Conservation (phyloP, 257 asterid genomes). For the Solanum arcanum region DNA sequence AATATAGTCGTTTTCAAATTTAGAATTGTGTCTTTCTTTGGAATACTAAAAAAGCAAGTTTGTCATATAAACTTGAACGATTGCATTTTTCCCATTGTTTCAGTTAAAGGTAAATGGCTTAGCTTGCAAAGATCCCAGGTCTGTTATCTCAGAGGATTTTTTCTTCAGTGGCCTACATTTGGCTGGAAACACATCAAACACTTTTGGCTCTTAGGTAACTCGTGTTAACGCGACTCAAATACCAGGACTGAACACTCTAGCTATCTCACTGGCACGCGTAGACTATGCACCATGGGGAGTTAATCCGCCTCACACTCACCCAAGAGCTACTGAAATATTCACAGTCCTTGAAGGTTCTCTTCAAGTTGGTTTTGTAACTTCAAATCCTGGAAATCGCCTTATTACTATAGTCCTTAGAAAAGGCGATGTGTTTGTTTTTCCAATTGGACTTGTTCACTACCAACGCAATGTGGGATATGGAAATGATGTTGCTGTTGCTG, state of each 20-base stretch:
- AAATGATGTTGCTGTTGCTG: neutral
- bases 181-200: neutral
- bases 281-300: neutral
- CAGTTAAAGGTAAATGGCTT: neutral
- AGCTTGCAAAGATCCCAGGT: neutral
- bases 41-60: neutral
- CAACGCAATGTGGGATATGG: neutral
- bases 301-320: neutral
- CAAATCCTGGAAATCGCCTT: neutral
- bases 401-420: neutral
- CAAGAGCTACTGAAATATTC: neutral
- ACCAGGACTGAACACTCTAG: neutral
- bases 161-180: neutral
- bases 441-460: neutral
- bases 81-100: neutral
- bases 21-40: neutral
- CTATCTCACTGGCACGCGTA: neutral
- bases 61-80: neutral
- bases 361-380: neutral
- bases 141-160: neutral
- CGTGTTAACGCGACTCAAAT: neutral
- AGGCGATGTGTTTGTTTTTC: neutral
- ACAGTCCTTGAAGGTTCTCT: neutral
- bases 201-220: neutral
- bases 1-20: rapidly evolving